A percentile compares a stretch with the other conserved stretches of the same genome.
Evolutionary conservation across 805 yeast genomes (phyloP).

Genomic region (Metschnikowia continentalis): DNA sequence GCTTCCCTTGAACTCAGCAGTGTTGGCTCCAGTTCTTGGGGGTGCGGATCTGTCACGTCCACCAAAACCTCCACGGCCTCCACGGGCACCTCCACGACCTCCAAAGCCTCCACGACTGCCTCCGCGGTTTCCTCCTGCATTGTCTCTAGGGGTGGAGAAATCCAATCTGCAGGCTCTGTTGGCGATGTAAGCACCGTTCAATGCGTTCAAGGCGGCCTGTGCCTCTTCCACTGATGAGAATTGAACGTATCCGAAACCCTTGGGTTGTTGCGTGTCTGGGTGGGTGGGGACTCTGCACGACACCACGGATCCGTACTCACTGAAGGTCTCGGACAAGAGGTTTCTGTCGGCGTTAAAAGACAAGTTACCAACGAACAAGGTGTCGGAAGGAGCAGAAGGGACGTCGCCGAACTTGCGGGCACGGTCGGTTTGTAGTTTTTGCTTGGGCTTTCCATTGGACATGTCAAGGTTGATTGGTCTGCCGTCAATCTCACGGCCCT

Average conservation of each 20-base stretch:
- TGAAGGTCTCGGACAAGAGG: conserved; percentile 65
- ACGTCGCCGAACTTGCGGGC: conserved; percentile 89
- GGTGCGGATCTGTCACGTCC: conserved; percentile 48
- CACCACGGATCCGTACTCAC: conserved; percentile 73
- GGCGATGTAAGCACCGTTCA: conserved; percentile 84
- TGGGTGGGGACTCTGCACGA: conserved; percentile 96
- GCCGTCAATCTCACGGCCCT: conserved; percentile 95
- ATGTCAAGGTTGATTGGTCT: conserved; percentile 92
- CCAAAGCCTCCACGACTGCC: conserved; percentile 18
- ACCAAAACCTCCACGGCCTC: conserved; percentile 24
- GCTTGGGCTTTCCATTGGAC: conserved; percentile 77
- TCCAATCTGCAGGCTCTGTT: conserved; percentile 95
- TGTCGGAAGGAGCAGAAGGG: conserved; percentile 90
- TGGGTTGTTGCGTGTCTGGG: conserved; percentile 98
- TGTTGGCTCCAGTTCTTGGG: conserved; percentile 61
- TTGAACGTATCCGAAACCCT: conserved; percentile 98
- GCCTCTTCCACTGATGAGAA: conserved; percentile 85
- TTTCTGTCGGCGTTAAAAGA: conserved; percentile 89
- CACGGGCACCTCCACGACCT: conserved; percentile 15
- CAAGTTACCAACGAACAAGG: conserved; percentile 92
- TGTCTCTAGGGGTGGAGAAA: conserved; percentile 85
- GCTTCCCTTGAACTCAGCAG: conserved; percentile 74
- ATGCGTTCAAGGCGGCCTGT: conserved; percentile 75
- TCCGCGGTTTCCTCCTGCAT: conserved; percentile 17
- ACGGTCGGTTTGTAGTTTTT: conserved; percentile 62